phyloP scores from a whole-genome alignment of 495 filamentous ascomycete species.

The Antarctomyces pellizariae region DNA sequence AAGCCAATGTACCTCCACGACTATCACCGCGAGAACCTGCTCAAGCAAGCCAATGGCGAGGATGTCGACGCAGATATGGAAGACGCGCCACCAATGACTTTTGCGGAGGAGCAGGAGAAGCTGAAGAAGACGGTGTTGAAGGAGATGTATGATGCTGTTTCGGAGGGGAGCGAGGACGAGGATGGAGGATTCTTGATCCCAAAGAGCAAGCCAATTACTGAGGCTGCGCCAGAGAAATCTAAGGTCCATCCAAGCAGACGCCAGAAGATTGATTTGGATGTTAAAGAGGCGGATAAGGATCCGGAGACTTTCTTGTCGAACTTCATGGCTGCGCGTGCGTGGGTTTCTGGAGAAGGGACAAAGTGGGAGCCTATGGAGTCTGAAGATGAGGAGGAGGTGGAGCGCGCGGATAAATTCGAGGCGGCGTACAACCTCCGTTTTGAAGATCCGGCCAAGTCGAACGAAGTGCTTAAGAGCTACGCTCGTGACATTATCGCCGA shows the following conservation, averaged over 20 bases:
- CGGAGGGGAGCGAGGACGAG: constrained; percentile 28
- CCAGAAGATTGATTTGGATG: constrained; percentile 28
- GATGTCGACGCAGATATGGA: constrained; percentile 35
- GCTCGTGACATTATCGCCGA: constrained; percentile 60
- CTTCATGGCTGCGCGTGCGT: constrained; percentile 73
- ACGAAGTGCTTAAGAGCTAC: constrained; percentile 67
- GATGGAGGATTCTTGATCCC: constrained; percentile 49
- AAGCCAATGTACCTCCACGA: constrained; percentile 74
- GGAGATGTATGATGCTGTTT: constrained; percentile 48
- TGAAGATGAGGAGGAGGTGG: constrained; percentile 70
- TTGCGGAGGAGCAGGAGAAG: constrained; percentile 64
- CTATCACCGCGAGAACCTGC: constrained; percentile 70
- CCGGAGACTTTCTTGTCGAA: constrained; percentile 78
- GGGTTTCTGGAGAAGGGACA: constrained; percentile 39
- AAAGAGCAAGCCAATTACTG: constrained; percentile 16
- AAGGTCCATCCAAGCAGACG: constrained; percentile 23
- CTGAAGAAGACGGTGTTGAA: constrained; percentile 52
- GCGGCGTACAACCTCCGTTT: constrained; percentile 93
- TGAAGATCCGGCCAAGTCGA: constrained; percentile 65
- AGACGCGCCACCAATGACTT: constrained; percentile 35
- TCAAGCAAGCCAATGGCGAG: constrained; percentile 32
- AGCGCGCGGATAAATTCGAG: constrained; percentile 66
- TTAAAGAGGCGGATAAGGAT: constrained; percentile 66
- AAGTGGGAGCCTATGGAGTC: constrained; percentile 62
- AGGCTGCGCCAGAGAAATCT: constrained; percentile 9